These are phyloP conservation scores for Serendipita indica DNA, from an alignment of 768 basidiomycete species.

Conservation along the genomic window DNA sequence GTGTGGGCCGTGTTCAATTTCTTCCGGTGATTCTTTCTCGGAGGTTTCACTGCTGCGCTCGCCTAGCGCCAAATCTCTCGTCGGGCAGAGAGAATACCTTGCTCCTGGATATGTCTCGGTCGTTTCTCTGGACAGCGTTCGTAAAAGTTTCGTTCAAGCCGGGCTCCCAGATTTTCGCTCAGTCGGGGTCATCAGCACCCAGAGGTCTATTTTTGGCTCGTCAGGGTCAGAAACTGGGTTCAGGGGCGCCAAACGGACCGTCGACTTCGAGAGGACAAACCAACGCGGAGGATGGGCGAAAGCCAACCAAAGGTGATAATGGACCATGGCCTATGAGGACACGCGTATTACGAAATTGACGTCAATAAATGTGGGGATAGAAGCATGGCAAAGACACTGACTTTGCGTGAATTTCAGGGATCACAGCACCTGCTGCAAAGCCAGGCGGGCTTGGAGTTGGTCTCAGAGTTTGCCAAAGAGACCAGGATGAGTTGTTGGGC, in stretches of 20 bases:
- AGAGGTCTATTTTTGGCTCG: conserved; percentile 30
- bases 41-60: conserved; percentile 14
- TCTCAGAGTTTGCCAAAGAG: not conserved
- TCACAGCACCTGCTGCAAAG: not conserved
- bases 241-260: conserved; percentile 23
- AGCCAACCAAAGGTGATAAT: conserved; percentile 40
- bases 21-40: not conserved
- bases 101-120: conserved; percentile 15
- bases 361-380: not conserved
- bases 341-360: not conserved
- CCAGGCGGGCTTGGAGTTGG: not conserved
- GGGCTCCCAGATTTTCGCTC: conserved; percentile 28
- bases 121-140: conserved; percentile 34
- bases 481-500: no score
- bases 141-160: conserved; percentile 34
- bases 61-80: not conserved
- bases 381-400: not conserved
- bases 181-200: conserved; percentile 32
- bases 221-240: not conserved
- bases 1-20: not conserved
- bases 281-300: conserved; percentile 38
- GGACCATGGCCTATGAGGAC: conserved; percentile 27
- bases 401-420: not conserved
- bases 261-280: conserved; percentile 45
- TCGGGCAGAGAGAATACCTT: no score